These are phyloP conservation scores for Dactylonectria estremocensis DNA, from an alignment of 2,329 filamentous ascomycete species.

Conservation along the genomic window DNA sequence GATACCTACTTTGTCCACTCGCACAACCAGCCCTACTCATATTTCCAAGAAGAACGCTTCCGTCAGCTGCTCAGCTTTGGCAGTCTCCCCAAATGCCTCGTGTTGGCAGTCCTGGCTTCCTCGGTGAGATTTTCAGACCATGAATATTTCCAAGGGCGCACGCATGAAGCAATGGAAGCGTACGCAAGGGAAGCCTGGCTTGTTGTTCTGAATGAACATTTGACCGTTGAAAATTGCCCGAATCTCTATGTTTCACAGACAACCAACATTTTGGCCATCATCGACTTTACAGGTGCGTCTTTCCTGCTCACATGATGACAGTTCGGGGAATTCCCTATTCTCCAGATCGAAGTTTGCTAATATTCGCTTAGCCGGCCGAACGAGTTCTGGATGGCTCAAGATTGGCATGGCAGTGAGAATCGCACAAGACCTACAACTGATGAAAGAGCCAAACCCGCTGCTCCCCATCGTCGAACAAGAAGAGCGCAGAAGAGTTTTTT, in stretches of 20 bases:
- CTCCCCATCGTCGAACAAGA: slow-evolving; percentile 47
- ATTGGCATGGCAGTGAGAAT: slow-evolving; percentile 51
- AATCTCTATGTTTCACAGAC: slow-evolving; percentile 25
- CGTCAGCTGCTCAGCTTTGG: slow-evolving; percentile 12
- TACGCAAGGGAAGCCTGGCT: slow-evolving; percentile 32
- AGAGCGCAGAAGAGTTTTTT: slow-evolving; percentile 53
- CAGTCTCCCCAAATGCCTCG: slow-evolving; percentile 18
- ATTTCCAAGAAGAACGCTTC: slow-evolving; percentile 32
- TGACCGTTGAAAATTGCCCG: slow-evolving; percentile 20
- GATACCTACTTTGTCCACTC: slow-evolving; percentile 27
- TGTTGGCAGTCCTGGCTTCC: slow-evolving; percentile 27
- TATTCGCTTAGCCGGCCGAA: slow-evolving; percentile 23
- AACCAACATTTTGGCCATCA: slow-evolving; percentile 20
- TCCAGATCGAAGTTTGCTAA: too few species aligned
- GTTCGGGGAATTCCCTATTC: neutral
- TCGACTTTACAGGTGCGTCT: slow-evolving; percentile 29
- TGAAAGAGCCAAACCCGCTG: slow-evolving; percentile 46
- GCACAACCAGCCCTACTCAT: slow-evolving; percentile 31
- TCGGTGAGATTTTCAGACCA: slow-evolving; percentile 24
- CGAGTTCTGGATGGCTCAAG: slow-evolving; percentile 54
- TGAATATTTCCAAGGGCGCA: slow-evolving; percentile 14
- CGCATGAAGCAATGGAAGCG: slow-evolving; percentile 20
- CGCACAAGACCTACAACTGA: slow-evolving; percentile 53
- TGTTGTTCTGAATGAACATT: slow-evolving; percentile 23
- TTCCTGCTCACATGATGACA: neutral